Evolutionary conservation across 78 protist species (phyloP), one percentile per base, ranked within the genome.

Genomic region (Tieghemostelium lacteum): DNA sequence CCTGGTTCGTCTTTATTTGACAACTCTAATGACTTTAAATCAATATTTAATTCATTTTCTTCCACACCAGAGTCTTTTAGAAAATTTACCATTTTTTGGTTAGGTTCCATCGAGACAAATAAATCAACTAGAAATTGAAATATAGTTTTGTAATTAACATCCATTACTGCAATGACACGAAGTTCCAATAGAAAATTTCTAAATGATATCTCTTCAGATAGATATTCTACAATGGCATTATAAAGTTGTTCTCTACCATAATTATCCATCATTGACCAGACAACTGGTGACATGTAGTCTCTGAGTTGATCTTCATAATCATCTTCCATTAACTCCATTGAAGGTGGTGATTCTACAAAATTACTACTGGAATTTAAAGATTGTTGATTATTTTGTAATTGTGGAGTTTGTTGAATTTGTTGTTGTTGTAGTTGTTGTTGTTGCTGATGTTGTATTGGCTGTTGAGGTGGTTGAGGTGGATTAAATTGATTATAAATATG

Each of bases 291-390:
- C 0, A 80, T 22, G 36, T 80, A 80, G 10, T 80, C 88, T 54
- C 88, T 71, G 8, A 80, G 49, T 80, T 80, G 88, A 22, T 80
- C 88, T 40, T 80, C 88, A 55, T 55, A 45, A 67, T 80, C 88
- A 28, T 80, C 88, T n/a, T 80, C 88, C 37, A 42, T 58, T n/a
- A 58, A 36, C 17, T 42, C 60, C 64, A 80, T 57, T 17, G 75
- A 65, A 52, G 88, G 88, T 12, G 88, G 88, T 52, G 88, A 80
- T 37, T 80, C 88, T 31, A 80, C 67, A 19, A 55, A 52, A 29
- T 49, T 62, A 42, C 24, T 24, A 69, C 28, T 42, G 10, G 52
- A 45, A 45, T 6, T 10, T 45, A 10, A 14, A 6, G 10, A 6
- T 45, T 45, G 52, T 6, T 6, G 52, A 10, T 14, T 6, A 45